phyloP scores from a whole-genome alignment of 2,329 filamentous ascomycete species.

The Colletotrichum liriopes region DNA sequence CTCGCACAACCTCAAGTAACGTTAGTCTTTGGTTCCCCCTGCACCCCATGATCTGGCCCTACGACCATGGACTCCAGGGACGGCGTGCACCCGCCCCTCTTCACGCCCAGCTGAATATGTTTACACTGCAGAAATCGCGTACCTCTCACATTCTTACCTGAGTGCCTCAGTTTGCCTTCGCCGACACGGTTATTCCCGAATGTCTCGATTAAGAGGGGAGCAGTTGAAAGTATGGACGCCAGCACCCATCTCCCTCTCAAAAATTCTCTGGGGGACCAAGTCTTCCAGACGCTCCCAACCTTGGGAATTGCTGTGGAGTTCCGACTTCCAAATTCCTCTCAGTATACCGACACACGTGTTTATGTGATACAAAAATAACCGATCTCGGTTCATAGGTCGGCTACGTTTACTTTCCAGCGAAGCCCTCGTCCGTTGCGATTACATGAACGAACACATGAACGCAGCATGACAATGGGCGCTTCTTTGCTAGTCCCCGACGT shows the following conservation, averaged over 20 bases:
- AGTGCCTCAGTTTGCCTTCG: too few relatives aligned
- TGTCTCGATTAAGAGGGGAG: slow-evolving; percentile 1
- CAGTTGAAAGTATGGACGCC: neutral
- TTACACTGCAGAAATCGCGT: neutral
- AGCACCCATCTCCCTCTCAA: neutral
- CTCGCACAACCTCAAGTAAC: neutral
- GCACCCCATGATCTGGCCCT: neutral
- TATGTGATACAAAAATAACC: too few relatives aligned
- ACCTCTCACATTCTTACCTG: too few relatives aligned
- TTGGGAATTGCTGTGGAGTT: neutral
- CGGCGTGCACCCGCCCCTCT: neutral
- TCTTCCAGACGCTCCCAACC: neutral
- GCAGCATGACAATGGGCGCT: too few relatives aligned
- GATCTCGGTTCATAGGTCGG: too few relatives aligned
- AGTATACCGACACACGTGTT: neutral
- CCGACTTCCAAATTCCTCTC: neutral
- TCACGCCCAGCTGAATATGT: neutral
- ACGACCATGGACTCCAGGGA: neutral
- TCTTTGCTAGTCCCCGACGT: too few relatives aligned
- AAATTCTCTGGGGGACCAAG: neutral
- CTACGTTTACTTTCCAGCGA: too few relatives aligned
- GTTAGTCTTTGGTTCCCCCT: neutral
- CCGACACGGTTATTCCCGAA: neutral
- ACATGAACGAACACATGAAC: too few relatives aligned
- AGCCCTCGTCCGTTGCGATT: too few relatives aligned